Evolutionary conservation across 352 stramenopile genomes (phyloP), one percentile per base, ranked within the genome.

Genomic region (Thalassiosira exigua): DNA sequence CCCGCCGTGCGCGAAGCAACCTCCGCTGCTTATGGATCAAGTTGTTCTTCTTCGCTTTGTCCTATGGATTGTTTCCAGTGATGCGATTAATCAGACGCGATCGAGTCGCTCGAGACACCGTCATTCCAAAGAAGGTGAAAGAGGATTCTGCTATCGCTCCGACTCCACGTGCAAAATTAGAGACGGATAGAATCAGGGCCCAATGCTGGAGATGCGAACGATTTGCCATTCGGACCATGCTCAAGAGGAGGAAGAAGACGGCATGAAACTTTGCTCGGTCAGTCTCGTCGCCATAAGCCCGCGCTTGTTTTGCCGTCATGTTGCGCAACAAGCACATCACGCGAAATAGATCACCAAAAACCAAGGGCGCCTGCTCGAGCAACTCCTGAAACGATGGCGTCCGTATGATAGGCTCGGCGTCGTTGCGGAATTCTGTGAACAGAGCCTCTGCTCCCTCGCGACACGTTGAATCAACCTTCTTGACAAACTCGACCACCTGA

Each of bases 81-180:
- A 52, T 1, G n/a, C 36, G 50, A 39, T 11, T 17, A n/a, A 72
- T 27, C 7, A 44, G 7, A 14, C 14, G 7, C 36, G 36, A 7
- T 44, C 36, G 7, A 44, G 7, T 14, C 7, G 7, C 14, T 7
- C 7, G 36, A 7, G 30, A 44, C 17, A 73, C 11, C 0, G 48
- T 48, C 4, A 11, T 11, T 17, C 64, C 64, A 26, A 62, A 64
- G 27, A 41, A 73, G 0, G 50, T n/a, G n/a, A 42, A 42, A 26
- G 64, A 21, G 2, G 2, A 41, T 17, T 64, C 32, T 2, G 64
- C 64, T 56, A 14, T 29, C 1, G 17, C 3, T 30, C 64, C 50
- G 33, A 73, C 64, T 27, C 64, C 64, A 12, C 64, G 12, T 21
- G 48, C 33, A 54, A 65, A 64, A 42, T 33, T 39, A 11, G 64